Conservation (phyloP, 2,329 filamentous ascomycete genomes). For the Talaromyces sp. region DNA sequence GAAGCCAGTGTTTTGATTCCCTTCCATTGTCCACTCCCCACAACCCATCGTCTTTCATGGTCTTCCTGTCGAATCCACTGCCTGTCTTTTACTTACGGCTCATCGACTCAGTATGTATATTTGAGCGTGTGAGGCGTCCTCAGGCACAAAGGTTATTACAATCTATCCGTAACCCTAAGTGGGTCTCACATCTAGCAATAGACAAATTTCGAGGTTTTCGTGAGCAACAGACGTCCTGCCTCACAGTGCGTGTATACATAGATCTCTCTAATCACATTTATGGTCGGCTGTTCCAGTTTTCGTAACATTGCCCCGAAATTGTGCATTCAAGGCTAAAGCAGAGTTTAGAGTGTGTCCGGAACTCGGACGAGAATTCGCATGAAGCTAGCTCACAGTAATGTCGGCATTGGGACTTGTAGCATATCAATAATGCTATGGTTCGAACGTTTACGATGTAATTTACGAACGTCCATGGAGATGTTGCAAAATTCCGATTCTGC, state of each 20-base stretch:
- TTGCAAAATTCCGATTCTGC: neutral
- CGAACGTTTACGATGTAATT: neutral
- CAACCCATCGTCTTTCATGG: neutral
- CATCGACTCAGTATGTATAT: neutral
- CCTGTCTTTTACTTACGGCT: neutral
- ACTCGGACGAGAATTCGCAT: neutral
- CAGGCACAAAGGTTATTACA: neutral
- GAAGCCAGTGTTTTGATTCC: neutral
- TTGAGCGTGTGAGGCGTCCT: neutral
- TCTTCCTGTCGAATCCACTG: neutral
- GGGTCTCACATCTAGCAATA: neutral
- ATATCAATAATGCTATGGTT: neutral
- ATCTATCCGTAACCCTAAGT: neutral
- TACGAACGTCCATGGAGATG: neutral
- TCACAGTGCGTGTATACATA: neutral
- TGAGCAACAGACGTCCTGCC: neutral
- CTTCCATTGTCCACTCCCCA: neutral
- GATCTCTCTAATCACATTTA: too few species aligned
- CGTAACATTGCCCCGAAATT: neutral
- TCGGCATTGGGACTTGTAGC: neutral
- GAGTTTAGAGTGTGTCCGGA: neutral
- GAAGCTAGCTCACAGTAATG: neutral
- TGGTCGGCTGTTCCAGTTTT: neutral
- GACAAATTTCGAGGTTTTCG: neutral
- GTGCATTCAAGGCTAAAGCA: neutral